Evolutionary conservation across 345 rosid genomes (phyloP), one percentile per base, ranked within the genome.

Genomic region (Laguncularia racemosa): DNA sequence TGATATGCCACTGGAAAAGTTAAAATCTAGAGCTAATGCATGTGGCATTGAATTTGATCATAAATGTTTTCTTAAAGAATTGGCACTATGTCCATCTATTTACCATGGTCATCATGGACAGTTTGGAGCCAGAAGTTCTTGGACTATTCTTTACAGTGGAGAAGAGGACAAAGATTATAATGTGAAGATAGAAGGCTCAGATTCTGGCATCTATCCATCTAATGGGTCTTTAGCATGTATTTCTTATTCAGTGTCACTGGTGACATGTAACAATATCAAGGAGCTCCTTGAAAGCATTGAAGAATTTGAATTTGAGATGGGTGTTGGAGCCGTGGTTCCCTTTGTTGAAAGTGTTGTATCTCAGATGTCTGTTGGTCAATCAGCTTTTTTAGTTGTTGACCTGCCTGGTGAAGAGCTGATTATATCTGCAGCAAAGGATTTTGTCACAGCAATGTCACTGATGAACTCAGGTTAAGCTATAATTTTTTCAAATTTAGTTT

Each of bases 281-380:
- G 96, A 86, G 61, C 86, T 87, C 64, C 71, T 93, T 69, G 99
- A 93, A 80, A 83, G 84, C 60, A 64, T 60, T 56, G 88, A 85
- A 69, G 97, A 79, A 58, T 80, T 89, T 76, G 96, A 87, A 69
- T 89, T 89, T 83, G 96, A 93, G 86, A 71, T 85, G 59, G 99
- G 99, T 18, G 54, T 81, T 58, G 91, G 91, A 62, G 83, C 97
- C 0, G 86, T 93, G 58, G 55, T 72, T 73, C 46, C 81, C 58
- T 52, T 56, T 56, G 69, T 85, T 57, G 97, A 93, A 73, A 62
- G 71, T 59, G 86, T 78, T 78, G 81, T 81, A 21, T 64, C 76
- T 38, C 86, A 81, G 78, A 72, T 93, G 90, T 83, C 93, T 63
- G 88, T 85, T 45, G 95, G 99, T 63, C 95, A 93, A 62, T 81